phyloP scores from a whole-genome alignment of 1,284 basidiomycete species.

The Apiotrichum porosum region DNA sequence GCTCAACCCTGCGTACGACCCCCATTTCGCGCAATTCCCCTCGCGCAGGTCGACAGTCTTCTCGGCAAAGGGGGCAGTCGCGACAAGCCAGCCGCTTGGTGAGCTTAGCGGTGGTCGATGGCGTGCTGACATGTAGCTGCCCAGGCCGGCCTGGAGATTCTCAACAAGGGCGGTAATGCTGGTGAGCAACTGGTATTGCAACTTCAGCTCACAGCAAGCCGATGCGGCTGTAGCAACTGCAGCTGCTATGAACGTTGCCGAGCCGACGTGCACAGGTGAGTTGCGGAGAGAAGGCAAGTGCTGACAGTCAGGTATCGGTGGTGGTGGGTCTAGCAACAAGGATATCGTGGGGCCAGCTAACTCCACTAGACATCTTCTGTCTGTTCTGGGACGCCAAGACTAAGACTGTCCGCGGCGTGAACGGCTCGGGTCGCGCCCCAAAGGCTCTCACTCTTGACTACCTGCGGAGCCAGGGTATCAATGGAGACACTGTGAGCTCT shows the following conservation, averaged over 20 bases:
- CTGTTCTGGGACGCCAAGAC: constrained; percentile 80
- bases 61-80: constrained; percentile 79
- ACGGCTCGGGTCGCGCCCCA: constrained; percentile 69
- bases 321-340: constrained; percentile 36
- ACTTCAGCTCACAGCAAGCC: constrained; percentile 44
- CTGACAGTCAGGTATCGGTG: constrained; percentile 47
- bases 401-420: constrained; percentile 62
- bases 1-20: constrained; percentile 39
- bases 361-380: constrained; percentile 69
- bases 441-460: constrained; percentile 72
- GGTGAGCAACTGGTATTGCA: constrained; percentile 31
- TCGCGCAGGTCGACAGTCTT: constrained; percentile 27
- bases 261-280: constrained; percentile 54
- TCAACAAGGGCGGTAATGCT: constrained; percentile 81
- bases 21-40: constrained; percentile 40
- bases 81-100: constrained; percentile 78
- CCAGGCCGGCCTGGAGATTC: constrained; percentile 76
- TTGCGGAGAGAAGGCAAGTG: background rate
- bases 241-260: constrained; percentile 79
- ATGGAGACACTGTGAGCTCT: constrained; percentile 51
- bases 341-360: background rate
- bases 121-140: constrained; percentile 50
- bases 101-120: background rate
- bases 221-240: constrained; percentile 75
- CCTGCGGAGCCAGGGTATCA: constrained; percentile 64